Base-by-base conservation (phyloP, 331 rosid genomes). In the Pyrus hybrid region DNA sequence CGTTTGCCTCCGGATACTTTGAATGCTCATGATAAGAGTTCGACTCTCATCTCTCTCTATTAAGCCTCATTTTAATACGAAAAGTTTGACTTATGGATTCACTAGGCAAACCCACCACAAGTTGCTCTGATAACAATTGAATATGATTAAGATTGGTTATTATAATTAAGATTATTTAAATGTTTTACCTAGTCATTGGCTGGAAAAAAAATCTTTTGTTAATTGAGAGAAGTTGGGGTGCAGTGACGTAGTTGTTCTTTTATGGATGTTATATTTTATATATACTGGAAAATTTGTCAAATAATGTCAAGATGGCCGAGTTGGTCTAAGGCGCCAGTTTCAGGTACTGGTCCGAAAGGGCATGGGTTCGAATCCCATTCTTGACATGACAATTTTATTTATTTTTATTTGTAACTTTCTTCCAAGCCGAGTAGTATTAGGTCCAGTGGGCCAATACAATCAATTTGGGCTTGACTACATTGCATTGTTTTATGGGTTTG, bases 271-370 rank as follows among this genome's bases (percentile, higher is more conserved):
- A 23, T 22, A 21, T 23, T 4, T n/a, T 4, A 2, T 10, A 1
- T 20, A 6, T n/a, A n/a, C 1, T 13, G 2, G 41, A 1, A 3
- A 5, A 1, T 0, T 0, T 0, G 0, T 0, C 0, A 2, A 1
- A 0, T 3, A 20, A 7, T 0, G 84, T 82, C 88, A 85, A 85
- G 88, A 85, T 85, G 88, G 84, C 88, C 84, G 88, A 85, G 83
- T 85, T 84, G 86, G 86, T 82, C 83, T 78, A 82, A 82, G 83
- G 88, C 88, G 86, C 86, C 88, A 81, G 88, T 85, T 82, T 83
- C 85, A 86, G 87, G 85, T 86, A 83, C 89, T 86, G 87, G 86
- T 86, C 89, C 87, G 87, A 80, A 86, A 86, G 89, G 89, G 87
- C 89, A 80, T 82, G 89, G 87, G 89, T 85, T 85, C 89, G 63